Base-by-base conservation (phyloP, 805 yeast genomes). In the Candida cerambycidarum region DNA sequence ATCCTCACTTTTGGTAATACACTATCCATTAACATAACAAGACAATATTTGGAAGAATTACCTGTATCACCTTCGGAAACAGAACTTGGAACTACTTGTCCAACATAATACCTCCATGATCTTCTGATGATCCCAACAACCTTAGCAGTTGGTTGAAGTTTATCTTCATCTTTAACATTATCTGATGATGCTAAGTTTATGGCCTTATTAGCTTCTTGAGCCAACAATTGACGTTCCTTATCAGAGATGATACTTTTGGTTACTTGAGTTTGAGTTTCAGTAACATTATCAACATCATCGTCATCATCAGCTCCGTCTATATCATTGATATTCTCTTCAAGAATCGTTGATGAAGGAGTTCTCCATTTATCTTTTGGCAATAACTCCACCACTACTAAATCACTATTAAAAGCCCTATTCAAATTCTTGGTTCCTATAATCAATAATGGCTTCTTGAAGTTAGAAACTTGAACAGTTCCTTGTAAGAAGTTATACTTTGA, bases 71-170 rank as follows among this genome's bases (percentile, higher is more conserved):
- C 80, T 4, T 60, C 62, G 15, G 71, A 62, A 1, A 85, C 84
- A 2, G 95, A 83, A 28, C 82, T 75, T 32, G 89, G 84, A 2
- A 92, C 83, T 48, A 93, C 75, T 62, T 90, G 97, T 11, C 99
- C 99, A 29, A 93, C 99, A 58, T 90, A 93, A 51, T 83, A 82
- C 61, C 99, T 79, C 99, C 99, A 93, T 47, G 92, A 87, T 64
- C 99, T 78, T 65, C 88, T 84, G 32, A 82, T 70, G 18, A 93
- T 77, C 21, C 96, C 95, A 10, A 93, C 97, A 27, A 93, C 85
- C 52, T 80, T 79, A 2, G 95, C 98, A 0, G 99, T 92, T n/a
- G 98, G 99, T 57, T 85, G 89, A 16, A 83, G 61, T 49, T 76
- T 76, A 38, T 60, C 61, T 35, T 61, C 63, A 17, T 25, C 34